Base-by-base conservation (phyloP, 257 asterid species). In the Ehretia macrophylla region DNA sequence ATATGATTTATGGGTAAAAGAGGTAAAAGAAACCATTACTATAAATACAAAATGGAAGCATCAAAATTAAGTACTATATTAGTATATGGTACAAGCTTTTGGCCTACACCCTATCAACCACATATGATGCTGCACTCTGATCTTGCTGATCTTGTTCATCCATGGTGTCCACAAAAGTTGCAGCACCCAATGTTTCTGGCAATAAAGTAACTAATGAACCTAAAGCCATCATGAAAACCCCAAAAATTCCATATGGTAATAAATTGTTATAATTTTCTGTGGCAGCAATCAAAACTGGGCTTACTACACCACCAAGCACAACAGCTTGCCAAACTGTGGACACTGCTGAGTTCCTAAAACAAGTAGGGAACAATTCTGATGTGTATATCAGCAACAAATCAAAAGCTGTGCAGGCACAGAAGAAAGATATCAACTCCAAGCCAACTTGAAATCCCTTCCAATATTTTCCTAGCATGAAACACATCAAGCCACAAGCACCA, bases 301-400 rank as follows among this genome's bases (percentile, higher is more conserved):
- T 51, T 20, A 71, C 18, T 21, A 73, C 74, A 4, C 81, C 81
- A 9, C 84, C 72, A 8, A 75, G 62, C 55, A 64, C 68, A 23
- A 65, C 39, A 20, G 81, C 71, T 37, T 64, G 79, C 69, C 81
- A 63, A 1, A 68, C 71, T 22, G 49, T 46, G 8, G 76, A 62
- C 55, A 74, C 61, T 0, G 78, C 72, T 4, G 81, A 72, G 64
- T 64, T 67, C 62, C 78, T 71, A 32, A 64, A 39, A 14, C 62
- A 63, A 45, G 75, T 69, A 0, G 76, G 78, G 10, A 78, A 74
- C 20, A 70, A 17, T 67, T 78, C 80, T 17, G 68, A 35, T 1
- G 72, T 51, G 27, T 74, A 74, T 14, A 78, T 68, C 55, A 78
- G n/a, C 17, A 78, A 17, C 67, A 74, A 37, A 38, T 65, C 37